Conservation (phyloP, 2,329 filamentous ascomycete genomes). For the Plenodomus tracheiphilus region DNA sequence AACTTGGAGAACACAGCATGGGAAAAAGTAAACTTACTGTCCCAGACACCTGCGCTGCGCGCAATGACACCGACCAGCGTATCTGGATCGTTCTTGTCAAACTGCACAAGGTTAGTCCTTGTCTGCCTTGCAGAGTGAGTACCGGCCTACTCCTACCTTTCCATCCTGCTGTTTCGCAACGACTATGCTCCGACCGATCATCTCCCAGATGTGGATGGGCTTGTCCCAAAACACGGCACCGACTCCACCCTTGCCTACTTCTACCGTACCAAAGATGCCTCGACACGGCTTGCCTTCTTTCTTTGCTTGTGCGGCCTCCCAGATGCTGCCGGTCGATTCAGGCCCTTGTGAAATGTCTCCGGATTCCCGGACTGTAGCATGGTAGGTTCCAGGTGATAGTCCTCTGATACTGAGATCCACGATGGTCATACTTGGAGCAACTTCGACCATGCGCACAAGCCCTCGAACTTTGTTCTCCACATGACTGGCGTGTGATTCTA, state of each 20-base stretch:
- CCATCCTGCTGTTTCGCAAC: constrained; percentile 70
- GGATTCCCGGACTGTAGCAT: constrained; percentile 80
- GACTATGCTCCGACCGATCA: constrained; percentile 91
- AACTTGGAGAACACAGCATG: constrained; percentile 2
- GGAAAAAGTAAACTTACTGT: constrained; percentile 48
- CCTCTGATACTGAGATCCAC: constrained; percentile 87
- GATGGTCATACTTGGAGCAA: constrained; percentile 74
- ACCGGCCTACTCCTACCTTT: constrained; percentile 32
- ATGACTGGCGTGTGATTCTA: constrained; percentile 75
- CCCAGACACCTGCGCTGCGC: constrained; percentile 95
- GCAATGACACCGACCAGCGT: constrained; percentile 93
- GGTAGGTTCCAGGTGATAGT: constrained; percentile 77
- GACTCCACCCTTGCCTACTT: constrained; percentile 74
- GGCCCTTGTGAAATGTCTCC: constrained; percentile 86
- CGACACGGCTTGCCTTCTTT: constrained; percentile 54
- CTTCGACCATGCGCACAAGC: constrained; percentile 90
- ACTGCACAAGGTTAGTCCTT: constrained; percentile 29
- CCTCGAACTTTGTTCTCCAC: constrained; percentile 75
- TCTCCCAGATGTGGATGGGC: constrained; percentile 88
- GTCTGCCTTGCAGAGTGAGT: constrained; percentile 36
- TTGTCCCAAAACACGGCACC: constrained; percentile 81
- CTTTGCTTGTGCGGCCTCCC: constrained; percentile 60
- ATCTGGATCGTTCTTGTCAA: constrained; percentile 69
- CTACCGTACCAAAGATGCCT: constrained; percentile 73
- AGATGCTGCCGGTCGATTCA: constrained; percentile 80